Conservation (phyloP, 495 filamentous ascomycete genomes). For the Peziza echinospora region DNA sequence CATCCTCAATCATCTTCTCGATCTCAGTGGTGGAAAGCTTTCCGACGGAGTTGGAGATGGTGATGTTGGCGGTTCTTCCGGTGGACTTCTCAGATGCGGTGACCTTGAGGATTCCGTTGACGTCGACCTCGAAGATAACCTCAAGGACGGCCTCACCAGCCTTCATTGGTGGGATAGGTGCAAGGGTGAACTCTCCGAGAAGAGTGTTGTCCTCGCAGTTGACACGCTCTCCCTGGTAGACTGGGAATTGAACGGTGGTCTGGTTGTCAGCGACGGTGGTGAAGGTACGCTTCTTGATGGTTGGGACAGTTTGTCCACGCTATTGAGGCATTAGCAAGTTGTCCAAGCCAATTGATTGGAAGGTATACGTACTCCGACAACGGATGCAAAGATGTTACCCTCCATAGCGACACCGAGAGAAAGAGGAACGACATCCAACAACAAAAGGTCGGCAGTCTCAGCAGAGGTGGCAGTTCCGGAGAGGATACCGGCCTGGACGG, state of each 20-base stretch:
- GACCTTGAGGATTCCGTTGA: slow-evolving; percentile 99
- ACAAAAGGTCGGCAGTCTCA: slow-evolving; percentile 83
- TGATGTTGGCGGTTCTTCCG: slow-evolving; percentile 95
- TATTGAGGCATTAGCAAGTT: slow-evolving; percentile 10
- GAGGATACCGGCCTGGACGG: slow-evolving; percentile 94
- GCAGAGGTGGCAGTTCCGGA: slow-evolving; percentile 92
- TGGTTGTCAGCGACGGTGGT: slow-evolving; percentile 95
- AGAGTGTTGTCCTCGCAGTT: slow-evolving; percentile 99
- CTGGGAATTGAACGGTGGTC: slow-evolving; percentile 92
- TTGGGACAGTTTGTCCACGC: slow-evolving; percentile 79
- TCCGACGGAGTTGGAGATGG: slow-evolving; percentile 98
- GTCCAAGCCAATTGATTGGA: too few relatives aligned
- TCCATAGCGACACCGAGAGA: slow-evolving; percentile 99
- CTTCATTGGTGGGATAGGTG: slow-evolving; percentile 91
- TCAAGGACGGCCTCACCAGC: slow-evolving; percentile 95
- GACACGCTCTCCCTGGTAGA: slow-evolving; percentile 96
- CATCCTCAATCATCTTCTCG: slow-evolving; percentile 89
- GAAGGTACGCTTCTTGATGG: slow-evolving; percentile 89
- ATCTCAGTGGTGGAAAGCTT: slow-evolving; percentile 92
- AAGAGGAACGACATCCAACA: slow-evolving; percentile 90
- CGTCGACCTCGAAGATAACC: slow-evolving; percentile 97
- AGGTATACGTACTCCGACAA: slow-evolving; percentile 32
- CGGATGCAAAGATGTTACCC: slow-evolving; percentile 97
- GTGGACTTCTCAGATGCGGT: slow-evolving; percentile 99
- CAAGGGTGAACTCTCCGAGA: slow-evolving; percentile 93